phyloP scores from a whole-genome alignment of 176 grass and related monocot species.

The Melocanna baccifera region DNA sequence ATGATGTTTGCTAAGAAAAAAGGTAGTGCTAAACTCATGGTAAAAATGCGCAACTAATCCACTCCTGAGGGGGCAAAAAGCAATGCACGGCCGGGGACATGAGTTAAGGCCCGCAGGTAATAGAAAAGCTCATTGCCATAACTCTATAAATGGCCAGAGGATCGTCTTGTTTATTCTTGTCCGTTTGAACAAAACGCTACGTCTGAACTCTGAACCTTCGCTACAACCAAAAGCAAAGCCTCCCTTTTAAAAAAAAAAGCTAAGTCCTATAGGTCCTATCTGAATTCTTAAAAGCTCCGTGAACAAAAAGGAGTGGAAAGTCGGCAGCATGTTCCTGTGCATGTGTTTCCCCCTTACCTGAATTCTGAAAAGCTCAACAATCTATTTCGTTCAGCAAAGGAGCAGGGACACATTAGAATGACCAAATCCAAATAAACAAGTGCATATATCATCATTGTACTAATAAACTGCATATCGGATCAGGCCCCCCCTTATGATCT shows the following conservation, averaged over 20 bases:
- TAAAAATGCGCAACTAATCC: neutral
- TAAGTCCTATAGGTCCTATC: too few relatives aligned
- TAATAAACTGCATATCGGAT: neutral
- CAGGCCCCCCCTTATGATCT: too few relatives aligned
- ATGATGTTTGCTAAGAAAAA: neutral
- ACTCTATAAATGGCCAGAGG: neutral
- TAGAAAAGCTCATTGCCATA: neutral
- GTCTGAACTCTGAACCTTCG: neutral
- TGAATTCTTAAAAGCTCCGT: neutral
- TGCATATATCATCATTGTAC: neutral
- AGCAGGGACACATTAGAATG: neutral
- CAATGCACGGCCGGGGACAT: neutral
- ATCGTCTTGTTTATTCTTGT: constrained; percentile 14
- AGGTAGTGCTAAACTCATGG: neutral
- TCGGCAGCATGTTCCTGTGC: constrained; percentile 13
- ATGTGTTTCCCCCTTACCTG: neutral
- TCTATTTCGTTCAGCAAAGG: neutral
- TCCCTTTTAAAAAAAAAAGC: too few relatives aligned
- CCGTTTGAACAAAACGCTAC: constrained; percentile 1
- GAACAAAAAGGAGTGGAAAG: neutral
- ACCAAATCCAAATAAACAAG: neutral
- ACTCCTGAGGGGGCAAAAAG: neutral
- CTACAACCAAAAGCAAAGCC: neutral
- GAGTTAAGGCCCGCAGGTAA: neutral
- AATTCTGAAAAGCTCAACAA: neutral